These are phyloP conservation scores for Pseudozyma sp. DNA, from an alignment of 1,284 basidiomycete species.

Conservation along the genomic window DNA sequence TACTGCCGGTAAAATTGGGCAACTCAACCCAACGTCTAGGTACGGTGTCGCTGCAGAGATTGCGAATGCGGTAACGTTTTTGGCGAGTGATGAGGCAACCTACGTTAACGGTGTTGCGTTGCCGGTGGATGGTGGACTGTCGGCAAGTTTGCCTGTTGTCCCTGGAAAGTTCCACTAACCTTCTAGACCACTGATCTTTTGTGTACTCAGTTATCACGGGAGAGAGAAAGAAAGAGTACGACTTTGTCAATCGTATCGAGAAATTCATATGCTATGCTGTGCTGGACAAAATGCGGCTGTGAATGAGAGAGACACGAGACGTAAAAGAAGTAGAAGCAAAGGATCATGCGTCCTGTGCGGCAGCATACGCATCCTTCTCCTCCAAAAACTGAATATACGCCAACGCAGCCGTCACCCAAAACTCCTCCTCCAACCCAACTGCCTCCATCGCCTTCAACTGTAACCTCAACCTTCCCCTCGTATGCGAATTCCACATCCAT, in stretches of 20 bases:
- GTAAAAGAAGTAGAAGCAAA: not conserved
- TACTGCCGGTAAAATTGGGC: conserved; percentile 80
- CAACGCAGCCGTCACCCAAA: conserved; percentile 56
- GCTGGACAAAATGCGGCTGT: not conserved
- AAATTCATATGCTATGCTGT: conserved; percentile 4
- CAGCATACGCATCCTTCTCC: conserved; percentile 49
- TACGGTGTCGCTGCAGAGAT: conserved; percentile 73
- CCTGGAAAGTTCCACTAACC: conserved; percentile 73
- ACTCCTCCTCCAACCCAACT: conserved; percentile 50
- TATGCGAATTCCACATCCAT: conserved; percentile 58
- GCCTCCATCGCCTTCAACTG: conserved; percentile 53
- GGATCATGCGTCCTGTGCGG: conserved; percentile 28
- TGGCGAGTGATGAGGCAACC: conserved; percentile 87
- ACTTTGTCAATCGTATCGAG: not conserved
- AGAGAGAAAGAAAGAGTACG: not conserved
- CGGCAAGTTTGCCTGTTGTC: conserved; percentile 79
- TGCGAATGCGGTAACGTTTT: conserved; percentile 83
- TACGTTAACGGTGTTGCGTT: conserved; percentile 90
- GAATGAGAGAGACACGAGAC: not conserved
- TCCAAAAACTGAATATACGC: conserved; percentile 63
- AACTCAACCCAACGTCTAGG: conserved; percentile 84
- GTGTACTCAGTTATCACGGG: no score
- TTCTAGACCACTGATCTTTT: no score
- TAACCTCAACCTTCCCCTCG: conserved; percentile 42
- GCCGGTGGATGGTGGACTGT: conserved; percentile 86